Conservation (phyloP, 345 rosid species). For the Sisymbrium irio region DNA sequence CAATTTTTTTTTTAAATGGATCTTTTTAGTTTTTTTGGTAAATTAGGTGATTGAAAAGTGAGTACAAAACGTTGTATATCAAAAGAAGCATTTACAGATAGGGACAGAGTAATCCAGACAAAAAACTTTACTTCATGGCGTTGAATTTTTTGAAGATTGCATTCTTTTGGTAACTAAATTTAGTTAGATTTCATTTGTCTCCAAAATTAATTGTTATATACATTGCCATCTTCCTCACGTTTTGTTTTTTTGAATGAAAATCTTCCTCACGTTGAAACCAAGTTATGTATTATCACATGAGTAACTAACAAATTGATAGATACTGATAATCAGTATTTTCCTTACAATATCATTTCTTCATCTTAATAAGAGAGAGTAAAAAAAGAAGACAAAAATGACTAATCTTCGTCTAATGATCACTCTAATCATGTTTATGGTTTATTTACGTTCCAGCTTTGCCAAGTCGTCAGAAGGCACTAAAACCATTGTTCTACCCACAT, state of each 20-base stretch:
- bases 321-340: background rate
- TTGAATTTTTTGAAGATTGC: too few species aligned
- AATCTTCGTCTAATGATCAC: conserved; percentile 21
- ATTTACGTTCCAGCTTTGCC: conserved; percentile 3
- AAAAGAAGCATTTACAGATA: background rate
- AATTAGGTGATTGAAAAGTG: background rate
- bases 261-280: background rate
- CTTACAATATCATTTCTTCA: conserved; percentile 13
- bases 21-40: background rate
- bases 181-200: background rate
- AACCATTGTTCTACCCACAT: conserved; percentile 6
- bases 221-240: too few species aligned
- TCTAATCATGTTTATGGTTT: conserved; percentile 6
- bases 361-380: conserved; percentile 19
- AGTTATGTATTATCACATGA: background rate
- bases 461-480: conserved; percentile 13
- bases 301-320: background rate
- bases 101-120: background rate
- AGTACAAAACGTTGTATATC: background rate
- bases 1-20: too few species aligned
- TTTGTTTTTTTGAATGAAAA: too few species aligned
- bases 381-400: conserved; percentile 19
- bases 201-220: too few species aligned
- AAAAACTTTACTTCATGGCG: too few species aligned
- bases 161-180: background rate